phyloP scores from a whole-genome alignment of 2,329 filamentous ascomycete species.

The Microthyrium microscopicum region DNA sequence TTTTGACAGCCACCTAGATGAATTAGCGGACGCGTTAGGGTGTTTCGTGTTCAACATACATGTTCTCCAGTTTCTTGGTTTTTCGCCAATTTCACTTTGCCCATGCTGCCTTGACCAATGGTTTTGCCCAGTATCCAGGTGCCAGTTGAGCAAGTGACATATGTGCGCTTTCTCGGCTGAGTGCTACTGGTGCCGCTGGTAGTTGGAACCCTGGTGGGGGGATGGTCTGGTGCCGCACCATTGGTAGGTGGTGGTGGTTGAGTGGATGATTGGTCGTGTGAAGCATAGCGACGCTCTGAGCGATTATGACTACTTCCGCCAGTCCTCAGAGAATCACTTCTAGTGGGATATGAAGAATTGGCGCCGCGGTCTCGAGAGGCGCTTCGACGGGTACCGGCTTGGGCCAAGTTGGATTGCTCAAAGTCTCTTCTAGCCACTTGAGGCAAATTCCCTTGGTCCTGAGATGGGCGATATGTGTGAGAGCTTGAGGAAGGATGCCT shows the following conservation, averaged over 20 bases:
- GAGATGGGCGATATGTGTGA: conserved; percentile 25
- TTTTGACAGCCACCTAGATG: conserved; percentile 79
- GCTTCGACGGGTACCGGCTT: conserved; percentile 40
- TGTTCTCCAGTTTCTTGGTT: conserved; percentile 83
- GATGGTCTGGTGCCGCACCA: conserved; percentile 19
- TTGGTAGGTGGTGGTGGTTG: conserved; percentile 19
- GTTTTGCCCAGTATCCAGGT: conserved; percentile 95
- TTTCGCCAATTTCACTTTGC: conserved; percentile 90
- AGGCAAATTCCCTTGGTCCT: conserved; percentile 31
- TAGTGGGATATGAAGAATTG: conserved; percentile 26
- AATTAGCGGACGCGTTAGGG: background rate
- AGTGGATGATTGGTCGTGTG: conserved; percentile 23
- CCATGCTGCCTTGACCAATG: conserved; percentile 95
- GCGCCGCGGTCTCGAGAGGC: conserved; percentile 44
- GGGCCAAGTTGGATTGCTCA: conserved; percentile 52
- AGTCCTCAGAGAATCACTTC: conserved; percentile 36
- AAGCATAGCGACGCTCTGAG: conserved; percentile 29
- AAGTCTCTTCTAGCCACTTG: conserved; percentile 51
- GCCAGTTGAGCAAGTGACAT: conserved; percentile 71
- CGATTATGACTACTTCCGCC: conserved; percentile 16
- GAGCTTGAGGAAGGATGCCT: no score
- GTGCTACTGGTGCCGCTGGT: background rate
- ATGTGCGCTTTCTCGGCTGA: conserved; percentile 42
- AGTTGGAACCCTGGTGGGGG: background rate
- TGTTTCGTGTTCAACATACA: conserved; percentile 33